phyloP scores from a whole-genome alignment of 2,329 filamentous ascomycete genomes.

The Talaromyces sp. region DNA sequence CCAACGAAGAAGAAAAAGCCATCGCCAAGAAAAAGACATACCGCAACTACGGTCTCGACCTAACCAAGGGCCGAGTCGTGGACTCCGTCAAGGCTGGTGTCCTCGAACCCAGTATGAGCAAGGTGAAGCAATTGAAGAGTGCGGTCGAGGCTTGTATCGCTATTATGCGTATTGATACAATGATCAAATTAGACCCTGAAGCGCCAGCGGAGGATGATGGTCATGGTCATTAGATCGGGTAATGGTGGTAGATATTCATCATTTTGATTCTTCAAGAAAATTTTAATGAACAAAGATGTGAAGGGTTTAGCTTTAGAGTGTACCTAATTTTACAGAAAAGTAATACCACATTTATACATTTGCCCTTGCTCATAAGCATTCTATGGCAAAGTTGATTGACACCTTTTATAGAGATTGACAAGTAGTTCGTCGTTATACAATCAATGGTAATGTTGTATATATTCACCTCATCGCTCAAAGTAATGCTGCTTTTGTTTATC shows the following conservation, averaged over 20 bases:
- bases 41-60: conserved; percentile 96
- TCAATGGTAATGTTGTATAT: not conserved
- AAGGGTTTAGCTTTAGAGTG: conserved; percentile 4
- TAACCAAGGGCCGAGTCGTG: conserved; percentile 83
- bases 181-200: conserved; percentile 97
- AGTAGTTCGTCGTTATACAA: too few relatives aligned
- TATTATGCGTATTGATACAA: conserved; percentile 98
- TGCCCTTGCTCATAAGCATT: too few relatives aligned
- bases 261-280: conserved; percentile 1
- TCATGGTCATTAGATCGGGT: conserved; percentile 78
- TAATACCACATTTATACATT: conserved; percentile 14
- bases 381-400: not conserved
- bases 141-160: conserved; percentile 97
- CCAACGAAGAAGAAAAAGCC: conserved; percentile 77
- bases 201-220: conserved; percentile 73
- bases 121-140: conserved; percentile 96
- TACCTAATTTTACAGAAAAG: conserved; percentile 15
- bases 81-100: conserved; percentile 95
- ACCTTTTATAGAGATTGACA: not conserved
- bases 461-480: conserved; percentile 4
- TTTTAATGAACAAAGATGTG: conserved; percentile 11
- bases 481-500: conserved; percentile 13
- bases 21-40: conserved; percentile 94
- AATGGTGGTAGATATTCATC: not conserved
- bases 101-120: conserved; percentile 95